Base-by-base conservation (phyloP, 495 filamentous ascomycete species). In the Aspergillus hancockii region DNA sequence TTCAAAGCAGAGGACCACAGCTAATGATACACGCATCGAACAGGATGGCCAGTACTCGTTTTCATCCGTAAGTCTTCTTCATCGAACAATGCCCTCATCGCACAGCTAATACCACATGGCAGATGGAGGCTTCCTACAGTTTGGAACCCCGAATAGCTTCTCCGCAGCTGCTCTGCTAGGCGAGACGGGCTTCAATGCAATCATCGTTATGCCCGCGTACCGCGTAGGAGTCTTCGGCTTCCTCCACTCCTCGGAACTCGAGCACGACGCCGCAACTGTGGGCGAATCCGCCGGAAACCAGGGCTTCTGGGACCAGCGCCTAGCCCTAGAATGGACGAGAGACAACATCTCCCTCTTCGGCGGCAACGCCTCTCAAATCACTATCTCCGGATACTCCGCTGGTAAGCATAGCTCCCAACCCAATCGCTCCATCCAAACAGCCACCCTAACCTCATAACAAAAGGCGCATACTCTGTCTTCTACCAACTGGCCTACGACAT, bases 171-270 rank as follows among this genome's bases (percentile, higher is more conserved):
- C 85, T 13, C 13, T 88, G 71, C 76, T 79, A 62, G 58, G 76
- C 65, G 65, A 82, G 65, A 56, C 82, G 56, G 56, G 74, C 10
- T 72, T 80, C 54, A 71, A 75, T n/a, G 70, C 87, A 40, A 75
- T 91, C 18, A 69, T 83, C 19, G 74, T 90, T 32, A 84, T 83
- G 68, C 86, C 88, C 56, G 88, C 86, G 59, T 91, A 91, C 63
- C 82, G 88, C 3, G 71, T 90, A 19, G 85, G 85, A 12, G 75
- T 87, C 0, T 78, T 91, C 25, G 88, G 88, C 0, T 91, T 90
- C 67, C 64, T 90, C 22, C 78, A 85, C 25, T 85, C 83, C 1
- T 55, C 60, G 2, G 78, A 79, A 61, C 28, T 85, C 22, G 77
- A 78, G 14, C 77, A 80, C 2, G 80, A 83, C 54, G 81, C 83